These are phyloP conservation scores for Talaromyces liani DNA, from an alignment of 495 filamentous ascomycete species.

Conservation along the genomic window DNA sequence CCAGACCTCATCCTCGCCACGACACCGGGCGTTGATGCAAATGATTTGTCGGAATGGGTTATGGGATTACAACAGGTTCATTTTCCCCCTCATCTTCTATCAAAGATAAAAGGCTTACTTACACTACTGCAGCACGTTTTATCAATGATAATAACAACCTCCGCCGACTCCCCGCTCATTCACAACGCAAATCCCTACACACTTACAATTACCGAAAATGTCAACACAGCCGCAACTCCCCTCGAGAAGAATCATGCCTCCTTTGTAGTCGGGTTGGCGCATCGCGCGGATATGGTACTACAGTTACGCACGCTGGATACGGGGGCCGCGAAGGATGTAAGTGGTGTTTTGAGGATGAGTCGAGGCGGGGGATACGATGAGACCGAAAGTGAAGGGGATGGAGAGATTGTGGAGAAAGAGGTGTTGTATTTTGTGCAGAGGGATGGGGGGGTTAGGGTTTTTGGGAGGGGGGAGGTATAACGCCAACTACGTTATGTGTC, in stretches of 20 bases:
- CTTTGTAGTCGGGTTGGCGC: slow-evolving; percentile 62
- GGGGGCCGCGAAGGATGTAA: slow-evolving; percentile 81
- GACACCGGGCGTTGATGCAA: slow-evolving; percentile 34
- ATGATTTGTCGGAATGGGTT: slow-evolving; percentile 39
- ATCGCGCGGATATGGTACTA: slow-evolving; percentile 61
- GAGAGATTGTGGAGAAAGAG: slow-evolving; percentile 54
- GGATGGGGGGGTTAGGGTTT: slow-evolving; percentile 73
- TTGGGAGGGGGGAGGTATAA: slow-evolving; percentile 56
- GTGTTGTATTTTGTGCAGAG: slow-evolving; percentile 71
- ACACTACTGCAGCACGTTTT: slow-evolving; percentile 30
- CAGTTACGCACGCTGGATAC: slow-evolving; percentile 72
- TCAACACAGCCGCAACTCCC: slow-evolving; percentile 23
- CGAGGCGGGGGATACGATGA: slow-evolving; percentile 40
- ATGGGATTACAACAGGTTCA: slow-evolving; percentile 38
- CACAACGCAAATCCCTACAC: slow-evolving; percentile 28
- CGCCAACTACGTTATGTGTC: too few species aligned
- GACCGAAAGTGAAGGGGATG: slow-evolving; percentile 13
- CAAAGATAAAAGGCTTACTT: neutral
- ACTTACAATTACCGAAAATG: slow-evolving; percentile 13
- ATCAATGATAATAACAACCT: slow-evolving; percentile 57
- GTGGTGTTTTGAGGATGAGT: slow-evolving; percentile 77
- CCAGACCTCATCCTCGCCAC: slow-evolving; percentile 45
- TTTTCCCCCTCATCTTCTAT: neutral
- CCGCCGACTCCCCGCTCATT: slow-evolving; percentile 64
- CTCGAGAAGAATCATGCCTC: slow-evolving; percentile 58